Evolutionary conservation across 164 flowering plant species (phyloP).

Genomic region (Kalanchoe fedtschenkoi): DNA sequence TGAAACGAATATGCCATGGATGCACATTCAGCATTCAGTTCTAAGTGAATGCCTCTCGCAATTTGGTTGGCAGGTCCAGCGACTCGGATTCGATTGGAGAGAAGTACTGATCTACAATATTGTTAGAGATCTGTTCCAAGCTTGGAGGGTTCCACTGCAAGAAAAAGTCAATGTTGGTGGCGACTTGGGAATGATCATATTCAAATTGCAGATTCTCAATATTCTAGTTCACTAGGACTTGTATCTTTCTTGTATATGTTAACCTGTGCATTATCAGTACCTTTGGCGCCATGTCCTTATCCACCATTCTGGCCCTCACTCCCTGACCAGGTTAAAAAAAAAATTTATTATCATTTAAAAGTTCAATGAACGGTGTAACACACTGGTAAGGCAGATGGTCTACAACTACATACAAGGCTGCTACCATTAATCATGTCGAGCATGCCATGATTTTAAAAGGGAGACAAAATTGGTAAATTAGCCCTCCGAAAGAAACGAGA

Average conservation of each 20-base stretch:
- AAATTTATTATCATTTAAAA: neutral
- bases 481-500: no score
- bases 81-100: conserved; percentile 29
- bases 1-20: neutral
- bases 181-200: neutral
- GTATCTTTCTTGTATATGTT: neutral
- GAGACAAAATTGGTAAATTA: no score
- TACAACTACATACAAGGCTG: neutral
- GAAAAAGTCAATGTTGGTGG: neutral
- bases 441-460: neutral
- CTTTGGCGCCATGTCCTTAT: conserved; percentile 39
- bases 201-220: no score
- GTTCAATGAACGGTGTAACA: neutral
- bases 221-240: neutral
- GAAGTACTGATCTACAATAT: conserved; percentile 39
- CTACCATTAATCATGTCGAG: neutral
- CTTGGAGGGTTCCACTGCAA: conserved; percentile 45
- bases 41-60: conserved; percentile 34
- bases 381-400: neutral
- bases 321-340: conserved; percentile 18
- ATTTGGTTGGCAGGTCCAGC: conserved; percentile 28
- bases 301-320: conserved; percentile 37
- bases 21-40: neutral
- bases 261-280: conserved; percentile 10
- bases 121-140: conserved; percentile 26